phyloP scores from a whole-genome alignment of 225 moss, liverwort and hornwort species.

The Straminergon stramineum region DNA sequence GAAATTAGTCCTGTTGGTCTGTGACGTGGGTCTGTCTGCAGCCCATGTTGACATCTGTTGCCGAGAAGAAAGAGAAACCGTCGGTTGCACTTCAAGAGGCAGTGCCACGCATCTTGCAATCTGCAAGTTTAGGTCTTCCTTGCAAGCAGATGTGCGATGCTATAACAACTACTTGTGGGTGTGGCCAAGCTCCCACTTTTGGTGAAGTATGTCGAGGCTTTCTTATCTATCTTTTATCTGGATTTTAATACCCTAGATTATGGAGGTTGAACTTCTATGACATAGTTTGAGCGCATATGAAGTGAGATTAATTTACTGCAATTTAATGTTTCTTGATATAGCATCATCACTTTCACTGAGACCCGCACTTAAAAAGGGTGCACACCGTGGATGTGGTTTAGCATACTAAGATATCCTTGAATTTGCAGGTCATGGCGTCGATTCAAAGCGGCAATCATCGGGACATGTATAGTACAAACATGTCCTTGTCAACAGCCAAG shows the following conservation, averaged over 20 bases:
- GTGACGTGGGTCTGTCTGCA: slow-evolving; percentile 16
- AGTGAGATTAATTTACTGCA: not conserved
- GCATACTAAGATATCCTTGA: not conserved
- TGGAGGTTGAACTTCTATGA: not conserved
- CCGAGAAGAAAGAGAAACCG: slow-evolving; percentile 59
- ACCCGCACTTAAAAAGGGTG: not conserved
- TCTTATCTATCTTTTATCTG: not conserved
- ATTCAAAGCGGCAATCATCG: slow-evolving; percentile 47
- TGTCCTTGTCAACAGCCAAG: slow-evolving; percentile 71
- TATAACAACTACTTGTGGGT: slow-evolving; percentile 73
- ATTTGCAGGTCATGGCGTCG: slow-evolving; percentile 65
- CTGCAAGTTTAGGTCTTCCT: slow-evolving; percentile 87
- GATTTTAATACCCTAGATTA: not conserved
- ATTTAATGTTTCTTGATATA: not conserved
- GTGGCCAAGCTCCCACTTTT: slow-evolving; percentile 66
- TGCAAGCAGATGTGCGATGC: slow-evolving; percentile 89
- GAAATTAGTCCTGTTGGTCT: not conserved
- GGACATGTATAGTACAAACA: slow-evolving; percentile 69
- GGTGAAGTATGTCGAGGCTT: slow-evolving; percentile 53
- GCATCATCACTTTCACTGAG: not conserved
- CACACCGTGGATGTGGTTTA: not conserved
- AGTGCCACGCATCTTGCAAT: slow-evolving; percentile 77
- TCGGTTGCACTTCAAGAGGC: slow-evolving; percentile 60
- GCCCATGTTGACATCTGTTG: slow-evolving; percentile 86
- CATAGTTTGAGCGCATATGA: not conserved